phyloP scores from a whole-genome alignment of 2,329 filamentous ascomycete genomes.

The Gnomoniopsis smithogilvyi region DNA sequence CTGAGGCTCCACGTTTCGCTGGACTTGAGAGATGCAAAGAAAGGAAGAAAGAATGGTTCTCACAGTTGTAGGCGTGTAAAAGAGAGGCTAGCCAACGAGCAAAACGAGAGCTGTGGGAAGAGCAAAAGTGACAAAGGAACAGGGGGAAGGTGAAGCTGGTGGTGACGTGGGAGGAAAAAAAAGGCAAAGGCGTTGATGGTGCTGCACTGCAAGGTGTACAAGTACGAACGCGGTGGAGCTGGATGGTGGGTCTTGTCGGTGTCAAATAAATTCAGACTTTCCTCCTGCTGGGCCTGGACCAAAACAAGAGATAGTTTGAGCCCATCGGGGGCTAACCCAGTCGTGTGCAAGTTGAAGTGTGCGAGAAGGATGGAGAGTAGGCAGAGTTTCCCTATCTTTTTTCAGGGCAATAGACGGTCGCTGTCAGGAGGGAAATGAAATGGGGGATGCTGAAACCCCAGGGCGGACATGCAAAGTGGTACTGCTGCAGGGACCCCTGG shows the following conservation, averaged over 20 bases:
- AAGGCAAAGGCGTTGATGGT: background rate
- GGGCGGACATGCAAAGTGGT: conserved; percentile 2
- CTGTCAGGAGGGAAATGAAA: conserved; percentile 7
- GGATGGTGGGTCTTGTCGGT: background rate
- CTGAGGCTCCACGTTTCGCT: background rate
- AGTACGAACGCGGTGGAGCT: background rate
- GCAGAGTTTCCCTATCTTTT: background rate
- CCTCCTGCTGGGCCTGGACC: conserved; percentile 12
- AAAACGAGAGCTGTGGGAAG: background rate
- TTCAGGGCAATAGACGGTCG: background rate
- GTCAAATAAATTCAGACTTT: conserved; percentile 3
- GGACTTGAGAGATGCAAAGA: background rate
- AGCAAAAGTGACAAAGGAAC: conserved; percentile 5
- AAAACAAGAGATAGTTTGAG: conserved; percentile 11
- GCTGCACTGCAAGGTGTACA: background rate
- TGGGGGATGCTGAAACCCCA: conserved; percentile 16
- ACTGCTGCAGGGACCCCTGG: background rate
- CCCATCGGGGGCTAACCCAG: conserved; percentile 12
- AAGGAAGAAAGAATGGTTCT: conserved; percentile 8
- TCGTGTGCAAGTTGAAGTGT: background rate
- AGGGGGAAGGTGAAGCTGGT: conserved; percentile 3
- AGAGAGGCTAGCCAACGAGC: conserved; percentile 6
- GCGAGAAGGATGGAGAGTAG: background rate
- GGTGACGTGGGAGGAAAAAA: background rate
- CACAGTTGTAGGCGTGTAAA: conserved; percentile 2